Percentiles rank a stretch among this genome's conserved stretches.
These are phyloP conservation scores for Salix arbutifolia DNA, from an alignment of 345 rosid species.

Conservation along the genomic window DNA sequence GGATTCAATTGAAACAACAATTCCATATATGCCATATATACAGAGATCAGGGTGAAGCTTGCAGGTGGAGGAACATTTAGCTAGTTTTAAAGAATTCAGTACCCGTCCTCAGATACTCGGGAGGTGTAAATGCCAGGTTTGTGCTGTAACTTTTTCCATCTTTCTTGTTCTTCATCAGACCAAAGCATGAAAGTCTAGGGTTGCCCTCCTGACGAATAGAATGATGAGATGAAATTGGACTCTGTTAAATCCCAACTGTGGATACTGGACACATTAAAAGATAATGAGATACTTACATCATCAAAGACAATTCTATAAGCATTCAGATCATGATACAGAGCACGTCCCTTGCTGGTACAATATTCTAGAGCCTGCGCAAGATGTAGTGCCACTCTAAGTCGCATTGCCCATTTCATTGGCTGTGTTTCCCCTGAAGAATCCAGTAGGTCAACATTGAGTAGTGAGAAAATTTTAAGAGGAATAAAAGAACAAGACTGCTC, in stretches of 20 bases:
- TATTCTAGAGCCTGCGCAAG: constrained; percentile 93
- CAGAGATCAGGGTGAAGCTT: neutral
- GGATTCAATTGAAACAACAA: neutral
- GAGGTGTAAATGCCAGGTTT: constrained; percentile 90
- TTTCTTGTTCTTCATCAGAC: constrained; percentile 95
- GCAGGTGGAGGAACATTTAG: neutral
- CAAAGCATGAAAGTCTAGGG: constrained; percentile 91
- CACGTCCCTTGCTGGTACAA: constrained; percentile 82
- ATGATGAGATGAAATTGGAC: neutral
- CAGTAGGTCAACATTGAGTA: neutral
- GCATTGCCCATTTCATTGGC: constrained; percentile 98
- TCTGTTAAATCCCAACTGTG: neutral
- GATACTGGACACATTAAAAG: neutral
- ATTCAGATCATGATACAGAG: constrained; percentile 85
- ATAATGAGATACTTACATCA: constrained; percentile 48
- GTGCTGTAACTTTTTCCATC: constrained; percentile 90
- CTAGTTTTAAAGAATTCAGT: neutral
- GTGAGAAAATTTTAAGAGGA: neutral
- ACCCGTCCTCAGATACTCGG: constrained; percentile 88
- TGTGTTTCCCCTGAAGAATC: constrained; percentile 72
- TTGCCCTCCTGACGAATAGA: constrained; percentile 56
- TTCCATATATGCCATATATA: neutral
- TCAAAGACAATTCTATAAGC: constrained; percentile 91
- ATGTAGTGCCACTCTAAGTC: constrained; percentile 87
- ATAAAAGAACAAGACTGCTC: neutral